Evolutionary conservation across 2,329 filamentous ascomycete genomes (phyloP), one percentile per base, ranked within the genome.

Genomic region (Colletotrichum chlorophyti): DNA sequence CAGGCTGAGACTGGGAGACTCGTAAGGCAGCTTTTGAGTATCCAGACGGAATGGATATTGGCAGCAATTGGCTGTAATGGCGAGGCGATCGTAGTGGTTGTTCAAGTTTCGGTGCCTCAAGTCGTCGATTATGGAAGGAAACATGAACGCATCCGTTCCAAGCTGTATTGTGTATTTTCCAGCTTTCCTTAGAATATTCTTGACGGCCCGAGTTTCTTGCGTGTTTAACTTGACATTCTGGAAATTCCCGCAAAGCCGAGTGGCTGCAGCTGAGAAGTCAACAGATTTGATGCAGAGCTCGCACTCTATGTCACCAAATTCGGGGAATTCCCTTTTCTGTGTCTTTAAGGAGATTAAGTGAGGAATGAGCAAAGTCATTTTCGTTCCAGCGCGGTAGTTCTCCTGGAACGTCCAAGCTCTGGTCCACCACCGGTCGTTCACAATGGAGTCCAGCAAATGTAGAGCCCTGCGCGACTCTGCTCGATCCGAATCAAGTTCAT

Each of bases 1-100:
- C 3, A 42, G 12, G 27, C 26, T 32, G 17, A 42, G 29, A 10
- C 35, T 51, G 15, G 23, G 26, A 2, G 12, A 9, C 14, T 27
- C 26, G 29, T 17, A 26, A n/a, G 10, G 23, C 14, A 51, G 26
- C 7, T 14, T 17, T 15, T 26, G 19, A 7, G 29, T 29, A 27
- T 51, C 37, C 11, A 51, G 27, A 23, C 37, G 37, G 7, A 37
- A 31, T 4, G 48, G 34, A 27, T 42, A 51, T 5, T 32, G 21
- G 37, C 48, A 51, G 48, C 48, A 51, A 23, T 51, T 51, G 11
- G 48, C 37, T 8, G 32, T 19, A 14, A 42, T 51, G 4, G 48
- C 48, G 12, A 51, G 37, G 14, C 48, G 29, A 15, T 51, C 48
- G 14, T 14, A 23, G 12, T 26, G 24, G 27, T 32, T 40, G 37